phyloP scores from a whole-genome alignment of 1,284 basidiomycete genomes.

The Ceratobasidium sp. region DNA sequence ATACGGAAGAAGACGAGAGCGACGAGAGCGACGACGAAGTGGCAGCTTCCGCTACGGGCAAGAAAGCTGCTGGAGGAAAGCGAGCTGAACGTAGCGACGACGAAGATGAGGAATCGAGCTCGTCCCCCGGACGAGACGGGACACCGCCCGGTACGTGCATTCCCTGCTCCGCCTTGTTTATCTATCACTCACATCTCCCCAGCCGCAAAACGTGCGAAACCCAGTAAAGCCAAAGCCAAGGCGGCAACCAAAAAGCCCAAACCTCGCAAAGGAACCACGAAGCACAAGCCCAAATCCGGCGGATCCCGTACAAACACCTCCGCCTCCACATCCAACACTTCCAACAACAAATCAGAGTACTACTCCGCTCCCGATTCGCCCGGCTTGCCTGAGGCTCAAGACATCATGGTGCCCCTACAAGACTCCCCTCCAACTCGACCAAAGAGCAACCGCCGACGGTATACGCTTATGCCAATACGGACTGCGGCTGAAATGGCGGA shows the following conservation, averaged over 20 bases:
- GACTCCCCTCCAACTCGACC: constrained; percentile 32
- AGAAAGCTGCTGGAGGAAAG: constrained; percentile 19
- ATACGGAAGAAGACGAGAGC: not conserved
- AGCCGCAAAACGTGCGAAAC: constrained; percentile 37
- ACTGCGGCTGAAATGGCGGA: constrained; percentile 33
- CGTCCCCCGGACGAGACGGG: not conserved
- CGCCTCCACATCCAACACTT: not conserved
- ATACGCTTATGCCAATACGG: constrained; percentile 40
- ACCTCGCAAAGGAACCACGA: constrained; percentile 8
- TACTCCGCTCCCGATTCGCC: not conserved
- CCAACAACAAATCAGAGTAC: not conserved
- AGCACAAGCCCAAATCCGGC: not conserved
- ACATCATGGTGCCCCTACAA: constrained; percentile 43
- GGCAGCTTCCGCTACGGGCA: not conserved
- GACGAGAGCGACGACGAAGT: too few species aligned
- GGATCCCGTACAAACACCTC: not conserved
- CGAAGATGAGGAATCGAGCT: constrained; percentile 3
- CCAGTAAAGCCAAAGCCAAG: constrained; percentile 19
- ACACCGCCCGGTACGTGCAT: not conserved
- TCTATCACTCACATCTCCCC: not conserved
- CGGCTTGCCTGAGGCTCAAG: constrained; percentile 11
- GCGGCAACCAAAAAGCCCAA: constrained; percentile 11
- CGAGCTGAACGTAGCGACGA: constrained; percentile 22
- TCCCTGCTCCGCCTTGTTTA: not conserved
- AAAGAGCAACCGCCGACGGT: constrained; percentile 26